A percentile compares a stretch with the other conserved stretches of the same genome.
phyloP scores from a whole-genome alignment of 1,284 basidiomycete species.

The Malassezia pachydermatis region DNA sequence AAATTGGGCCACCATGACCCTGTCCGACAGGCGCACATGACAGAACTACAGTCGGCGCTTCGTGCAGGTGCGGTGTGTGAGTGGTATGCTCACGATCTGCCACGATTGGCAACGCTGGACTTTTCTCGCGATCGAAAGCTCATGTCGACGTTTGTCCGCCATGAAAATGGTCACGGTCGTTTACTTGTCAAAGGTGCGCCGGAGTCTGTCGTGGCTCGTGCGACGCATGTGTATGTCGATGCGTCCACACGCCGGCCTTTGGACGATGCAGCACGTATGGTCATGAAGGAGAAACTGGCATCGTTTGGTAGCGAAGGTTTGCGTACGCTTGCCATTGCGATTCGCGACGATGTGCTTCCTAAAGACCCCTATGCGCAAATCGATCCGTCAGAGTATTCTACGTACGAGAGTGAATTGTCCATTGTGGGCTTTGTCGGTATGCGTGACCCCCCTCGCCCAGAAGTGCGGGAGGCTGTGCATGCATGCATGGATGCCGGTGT shows the following conservation, averaged over 20 bases:
- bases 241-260: slow-evolving; percentile 18
- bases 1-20: slow-evolving; percentile 57
- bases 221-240: slow-evolving; percentile 62
- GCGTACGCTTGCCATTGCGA: slow-evolving; percentile 82
- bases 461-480: slow-evolving; percentile 74
- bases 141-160: slow-evolving; percentile 81
- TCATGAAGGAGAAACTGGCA: slow-evolving; percentile 59
- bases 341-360: slow-evolving; percentile 57
- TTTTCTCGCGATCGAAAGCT: slow-evolving; percentile 97
- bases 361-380: slow-evolving; percentile 55
- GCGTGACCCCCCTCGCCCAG: slow-evolving; percentile 93
- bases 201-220: slow-evolving; percentile 83
- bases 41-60: slow-evolving; percentile 55
- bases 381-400: slow-evolving; percentile 73
- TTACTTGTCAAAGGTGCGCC: slow-evolving; percentile 83
- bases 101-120: slow-evolving; percentile 82
- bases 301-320: slow-evolving; percentile 72
- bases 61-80: slow-evolving; percentile 70
- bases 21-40: slow-evolving; percentile 54
- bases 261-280: slow-evolving; percentile 56
- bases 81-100: slow-evolving; percentile 66
- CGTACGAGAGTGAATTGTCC: slow-evolving; percentile 68
- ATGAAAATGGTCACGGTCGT: slow-evolving; percentile 55
- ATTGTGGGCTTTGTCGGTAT: slow-evolving; percentile 94
- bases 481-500: slow-evolving; percentile 89